Percentiles rank a stretch among this genome's conserved stretches.
Conservation (phyloP, 202 grass and related monocot species). For the Digitaria exilis region DNA sequence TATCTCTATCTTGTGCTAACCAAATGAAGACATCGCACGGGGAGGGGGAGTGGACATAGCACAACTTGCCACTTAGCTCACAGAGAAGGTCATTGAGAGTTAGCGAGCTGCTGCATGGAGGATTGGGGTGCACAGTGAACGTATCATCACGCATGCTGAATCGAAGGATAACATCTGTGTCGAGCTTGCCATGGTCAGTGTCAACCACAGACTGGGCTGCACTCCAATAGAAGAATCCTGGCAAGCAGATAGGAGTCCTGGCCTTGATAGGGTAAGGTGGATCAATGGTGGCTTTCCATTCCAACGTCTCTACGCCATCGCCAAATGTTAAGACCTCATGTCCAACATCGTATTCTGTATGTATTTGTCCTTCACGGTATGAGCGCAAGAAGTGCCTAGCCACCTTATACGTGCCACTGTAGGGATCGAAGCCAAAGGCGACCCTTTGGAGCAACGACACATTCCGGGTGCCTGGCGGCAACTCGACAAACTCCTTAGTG, state of each 20-base stretch:
- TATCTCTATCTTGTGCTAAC: neutral
- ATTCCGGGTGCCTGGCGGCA: neutral
- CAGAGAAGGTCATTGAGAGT: too few species aligned
- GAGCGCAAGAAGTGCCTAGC: conserved; percentile 17
- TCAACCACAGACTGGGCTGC: neutral
- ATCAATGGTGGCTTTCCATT: conserved; percentile 14
- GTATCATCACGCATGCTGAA: neutral
- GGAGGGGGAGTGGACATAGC: neutral
- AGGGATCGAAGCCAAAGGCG: conserved; percentile 16
- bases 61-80: neutral
- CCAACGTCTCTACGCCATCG: neutral
- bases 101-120: too few species aligned
- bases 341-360: neutral
- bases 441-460: neutral
- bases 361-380: neutral
- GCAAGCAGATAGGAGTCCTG: conserved; percentile 12
- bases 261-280: conserved; percentile 21
- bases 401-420: neutral
- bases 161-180: neutral
- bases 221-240: neutral
- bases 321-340: conserved; percentile 4
- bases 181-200: neutral
- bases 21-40: neutral
- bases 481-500: conserved; percentile 9
- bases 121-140: too few species aligned